A percentile compares a stretch with the other conserved stretches of the same genome.
Evolutionary conservation across 148 eudicot genomes (phyloP).

Genomic region (Rhododendron vialii): DNA sequence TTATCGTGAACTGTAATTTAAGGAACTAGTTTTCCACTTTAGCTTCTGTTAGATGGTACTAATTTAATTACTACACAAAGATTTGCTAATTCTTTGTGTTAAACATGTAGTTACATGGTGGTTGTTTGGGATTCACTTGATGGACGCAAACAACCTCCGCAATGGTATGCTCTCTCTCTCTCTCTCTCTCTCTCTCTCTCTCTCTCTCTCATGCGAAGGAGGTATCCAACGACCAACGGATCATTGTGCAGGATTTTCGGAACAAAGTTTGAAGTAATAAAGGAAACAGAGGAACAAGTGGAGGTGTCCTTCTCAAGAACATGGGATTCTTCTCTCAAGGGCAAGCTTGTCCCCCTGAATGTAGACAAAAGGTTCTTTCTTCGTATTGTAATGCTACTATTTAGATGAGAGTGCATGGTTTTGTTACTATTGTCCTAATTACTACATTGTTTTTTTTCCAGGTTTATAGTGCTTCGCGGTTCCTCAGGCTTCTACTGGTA

Average conservation of each 20-base stretch:
- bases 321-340: slow-evolving; percentile 64
- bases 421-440: background rate
- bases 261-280: slow-evolving; percentile 51
- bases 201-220: background rate
- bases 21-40: background rate
- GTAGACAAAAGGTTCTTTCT: slow-evolving; percentile 70
- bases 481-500: slow-evolving; percentile 61
- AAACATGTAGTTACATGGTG: slow-evolving; percentile 53
- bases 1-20: background rate
- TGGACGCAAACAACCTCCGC: slow-evolving; percentile 47
- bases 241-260: slow-evolving; percentile 50
- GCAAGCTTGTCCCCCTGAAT: slow-evolving; percentile 58
- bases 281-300: slow-evolving; percentile 60
- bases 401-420: background rate
- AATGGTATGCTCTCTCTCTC: slow-evolving; percentile 19
- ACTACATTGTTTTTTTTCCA: background rate
- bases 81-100: background rate
- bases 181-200: slow-evolving; percentile 7
- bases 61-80: background rate
- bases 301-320: slow-evolving; percentile 78
- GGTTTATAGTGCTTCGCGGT: slow-evolving; percentile 59
- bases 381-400: background rate
- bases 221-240: background rate
- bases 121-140: slow-evolving; percentile 56
- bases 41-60: background rate